These are phyloP conservation scores for Fusarium verticillioides DNA, from an alignment of 2,329 filamentous ascomycete species.

Conservation along the genomic window DNA sequence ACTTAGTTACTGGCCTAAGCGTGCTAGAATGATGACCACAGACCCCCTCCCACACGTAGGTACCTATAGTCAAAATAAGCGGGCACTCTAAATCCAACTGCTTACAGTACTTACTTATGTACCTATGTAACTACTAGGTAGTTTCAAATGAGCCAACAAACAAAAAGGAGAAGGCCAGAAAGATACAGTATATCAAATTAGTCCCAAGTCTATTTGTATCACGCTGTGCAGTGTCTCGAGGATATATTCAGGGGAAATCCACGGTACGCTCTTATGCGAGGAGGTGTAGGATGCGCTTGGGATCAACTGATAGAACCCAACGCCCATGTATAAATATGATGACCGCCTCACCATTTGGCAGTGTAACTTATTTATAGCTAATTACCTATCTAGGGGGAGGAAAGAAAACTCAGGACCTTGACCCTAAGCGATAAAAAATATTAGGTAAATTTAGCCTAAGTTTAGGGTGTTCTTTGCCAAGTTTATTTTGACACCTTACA, in stretches of 20 bases:
- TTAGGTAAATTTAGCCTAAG: too few species aligned
- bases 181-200: not conserved
- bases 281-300: conserved; percentile 21
- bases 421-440: too few species aligned
- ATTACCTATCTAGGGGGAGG: not conserved
- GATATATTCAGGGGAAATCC: conserved; percentile 6
- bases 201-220: not conserved
- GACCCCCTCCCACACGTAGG: too few species aligned
- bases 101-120: not conserved
- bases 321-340: conserved; percentile 21
- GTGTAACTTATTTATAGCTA: not conserved
- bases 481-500: too few species aligned
- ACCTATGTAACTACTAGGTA: not conserved
- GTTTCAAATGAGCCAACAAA: conserved; percentile 1
- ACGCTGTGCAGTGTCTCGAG: conserved; percentile 9
- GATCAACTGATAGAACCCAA: conserved; percentile 6
- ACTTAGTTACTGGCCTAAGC: too few species aligned
- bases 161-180: not conserved
- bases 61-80: conserved; percentile 2
- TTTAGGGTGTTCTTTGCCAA: too few species aligned
- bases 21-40: too few species aligned
- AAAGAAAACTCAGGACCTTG: too few species aligned
- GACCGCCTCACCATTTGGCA: not conserved
- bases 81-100: conserved; percentile 2
- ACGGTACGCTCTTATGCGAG: conserved; percentile 31